Evolutionary conservation across 164 flowering plant species (phyloP), one percentile per base, ranked within the genome.

Genomic region (Tetracentron sinense): DNA sequence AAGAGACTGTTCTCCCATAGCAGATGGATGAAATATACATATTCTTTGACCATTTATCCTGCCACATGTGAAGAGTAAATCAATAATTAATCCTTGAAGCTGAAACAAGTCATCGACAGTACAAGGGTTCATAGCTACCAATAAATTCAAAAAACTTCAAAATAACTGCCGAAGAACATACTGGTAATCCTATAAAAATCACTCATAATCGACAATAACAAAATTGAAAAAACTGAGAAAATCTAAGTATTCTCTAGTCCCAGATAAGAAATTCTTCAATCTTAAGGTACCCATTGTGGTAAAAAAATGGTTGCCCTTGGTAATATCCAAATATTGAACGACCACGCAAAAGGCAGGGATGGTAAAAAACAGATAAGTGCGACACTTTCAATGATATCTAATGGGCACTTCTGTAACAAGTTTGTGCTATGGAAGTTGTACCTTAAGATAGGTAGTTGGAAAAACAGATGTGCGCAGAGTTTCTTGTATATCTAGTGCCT

Each of bases 41-140:
- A 69, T 79, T 69, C 62, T 76, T 81, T 57, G 78, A 62, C 85
- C 85, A 81, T 71, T 81, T 83, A n/a, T 81, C 85, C 87, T 83
- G 79, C 66, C 63, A 68, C 19, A 48, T 54, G 20, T 14, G 42
- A 38, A 55, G 27, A 20, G 23, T 42, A 47, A 35, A 57, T 12
- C 6, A 47, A 15, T 19, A 5, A 28, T 26, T 29, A 31, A 17
- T 56, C 28, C 54, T 48, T 16, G 23, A 19, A 56, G 25, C 56
- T 57, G 1, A 49, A 50, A 51, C 6, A 17, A 46, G 1, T 25
- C 20, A 10, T 19, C 52, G 6, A 44, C 11, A 27, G 22, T 6
- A 49, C 52, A 12, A 60, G 16, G 10, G 29, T 47, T 6, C 23
- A 47, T 15, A 21, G 31, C 5, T 44, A 26, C 11, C 27, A 21